Evolutionary conservation across 192 early-diverging fungal species (phyloP), one percentile per base, ranked within the genome.

Genomic region (Thamnidium elegans): DNA sequence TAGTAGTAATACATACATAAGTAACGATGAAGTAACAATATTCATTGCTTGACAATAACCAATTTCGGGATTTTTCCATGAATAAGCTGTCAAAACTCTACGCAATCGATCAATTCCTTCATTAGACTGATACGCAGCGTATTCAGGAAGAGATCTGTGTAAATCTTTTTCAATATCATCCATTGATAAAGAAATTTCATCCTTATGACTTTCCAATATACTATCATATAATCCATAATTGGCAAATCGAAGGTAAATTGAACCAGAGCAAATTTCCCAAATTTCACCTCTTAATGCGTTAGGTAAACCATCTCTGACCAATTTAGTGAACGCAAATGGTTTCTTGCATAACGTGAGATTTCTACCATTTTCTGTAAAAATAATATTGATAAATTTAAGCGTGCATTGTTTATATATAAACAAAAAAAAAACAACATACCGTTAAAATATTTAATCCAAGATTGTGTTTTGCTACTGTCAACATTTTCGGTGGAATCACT

Each of bases 11-110:
- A 61, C 68, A 62, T 74, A 84, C 78, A 99, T 93, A 50, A 99
- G 78, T 67, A 99, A 80, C 1, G 95, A 90, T n/a, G 91, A 92
- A 34, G 94, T 92, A 3, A 99, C 89, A 81, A 99, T 95, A 75
- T 99, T 99, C 97, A 99, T 99, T 4, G 97, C 96, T 74, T 99
- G 97, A 73, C 97, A 99, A 75, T 99, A 99, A 20, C 97, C 97
- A 20, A 99, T 86, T 67, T 96, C 94, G 2, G 91, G 83, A 67
- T 92, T 85, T 67, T 87, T 88, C 84, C 88, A 87, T 32, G 91
- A 84, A 63, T 94, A 94, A 3, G 90, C 89, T 53, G 87, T 90
- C 44, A 99, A 78, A 20, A 98, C 96, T 14, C 94, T 86, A 15
- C 97, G 87, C 55, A 99, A 78, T 10, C 92, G 85, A 36, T 92